Conservation (phyloP, 305 asterid genomes). For the Stenogyne calaminthoides region DNA sequence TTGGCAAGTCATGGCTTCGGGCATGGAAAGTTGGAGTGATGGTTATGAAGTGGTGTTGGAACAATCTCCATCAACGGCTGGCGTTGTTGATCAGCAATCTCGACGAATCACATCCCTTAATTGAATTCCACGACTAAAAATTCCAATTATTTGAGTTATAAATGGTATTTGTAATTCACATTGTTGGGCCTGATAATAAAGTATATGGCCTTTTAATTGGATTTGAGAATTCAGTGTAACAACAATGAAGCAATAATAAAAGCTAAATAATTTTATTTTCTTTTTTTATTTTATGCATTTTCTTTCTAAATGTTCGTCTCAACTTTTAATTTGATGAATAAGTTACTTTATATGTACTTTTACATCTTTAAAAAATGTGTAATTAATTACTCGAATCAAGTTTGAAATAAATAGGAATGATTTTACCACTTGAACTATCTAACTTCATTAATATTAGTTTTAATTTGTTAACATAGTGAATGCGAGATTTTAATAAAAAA, state of each 20-base stretch:
- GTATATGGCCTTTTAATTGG: background rate
- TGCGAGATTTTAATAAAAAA: no score
- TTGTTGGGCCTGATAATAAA: slow-evolving; percentile 3
- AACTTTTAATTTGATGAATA: no score
- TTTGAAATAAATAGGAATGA: no score
- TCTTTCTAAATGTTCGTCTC: background rate
- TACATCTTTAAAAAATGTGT: no score
- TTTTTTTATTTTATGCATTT: no score
- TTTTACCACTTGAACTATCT: no score
- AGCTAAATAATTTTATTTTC: no score
- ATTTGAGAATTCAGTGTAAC: background rate
- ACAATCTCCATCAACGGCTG: slow-evolving; percentile 45
- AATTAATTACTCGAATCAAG: no score
- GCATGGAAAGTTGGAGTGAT: slow-evolving; percentile 52
- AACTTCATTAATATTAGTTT: no score
- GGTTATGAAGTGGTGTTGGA: slow-evolving; percentile 55
- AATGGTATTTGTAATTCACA: background rate
- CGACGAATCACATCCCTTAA: slow-evolving; percentile 32
- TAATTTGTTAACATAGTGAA: no score
- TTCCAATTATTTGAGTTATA: no score
- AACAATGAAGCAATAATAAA: background rate
- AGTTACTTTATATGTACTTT: no score
- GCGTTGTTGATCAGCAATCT: slow-evolving; percentile 43
- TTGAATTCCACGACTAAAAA: background rate
- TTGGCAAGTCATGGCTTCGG: slow-evolving; percentile 60